Evolutionary conservation across 495 filamentous ascomycete species (phyloP), one percentile per base, ranked within the genome.

Genomic region (Trichoderma gamsii): DNA sequence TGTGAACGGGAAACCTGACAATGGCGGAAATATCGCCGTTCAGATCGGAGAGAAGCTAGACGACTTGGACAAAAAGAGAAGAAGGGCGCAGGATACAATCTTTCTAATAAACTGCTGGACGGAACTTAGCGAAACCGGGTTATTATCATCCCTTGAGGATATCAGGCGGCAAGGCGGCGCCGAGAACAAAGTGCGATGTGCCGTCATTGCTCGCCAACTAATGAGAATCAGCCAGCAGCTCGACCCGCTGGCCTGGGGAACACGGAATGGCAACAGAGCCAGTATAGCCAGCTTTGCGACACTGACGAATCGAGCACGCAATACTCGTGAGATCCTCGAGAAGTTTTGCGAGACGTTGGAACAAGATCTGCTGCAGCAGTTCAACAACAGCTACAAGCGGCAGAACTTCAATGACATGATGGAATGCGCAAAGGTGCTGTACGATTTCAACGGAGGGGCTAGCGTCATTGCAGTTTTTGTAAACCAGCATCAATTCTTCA

Each of bases 401-500:
- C 91, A 93, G 68, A 96, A 97, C 75, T 96, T 95, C 71, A 92
- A 97, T 70, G 91, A 93, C 68, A 99, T 99, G 96, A 87, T 88
- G 78, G 91, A 93, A 70, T 98, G 96, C 74, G 93, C 96, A 25
- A 92, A 90, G 68, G 95, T 97, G 44, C 82, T 99, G 70, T 84
- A 94, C 74, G 95, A 97, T 80, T 99, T 99, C 83, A 96, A 92
- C 78, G 91, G 92, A 41, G 96, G 96, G 43, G 86, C 90, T 63
- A 97, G 92, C 78, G 95, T 97, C 63, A 93, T 97, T 73, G 93
- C 90, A 38, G 82, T 93, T 63, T 99, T 97, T 74, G 94, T 99
- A 71, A 99, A 99, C 77, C 96, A 99, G 78, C 96, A 98, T 79
- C 90, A 97, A 73, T 98, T 98, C 79, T 99, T 99, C 79, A 97